These are phyloP conservation scores for Gloeopeniophorella convolvens DNA, from an alignment of 768 basidiomycete species.

Conservation along the genomic window DNA sequence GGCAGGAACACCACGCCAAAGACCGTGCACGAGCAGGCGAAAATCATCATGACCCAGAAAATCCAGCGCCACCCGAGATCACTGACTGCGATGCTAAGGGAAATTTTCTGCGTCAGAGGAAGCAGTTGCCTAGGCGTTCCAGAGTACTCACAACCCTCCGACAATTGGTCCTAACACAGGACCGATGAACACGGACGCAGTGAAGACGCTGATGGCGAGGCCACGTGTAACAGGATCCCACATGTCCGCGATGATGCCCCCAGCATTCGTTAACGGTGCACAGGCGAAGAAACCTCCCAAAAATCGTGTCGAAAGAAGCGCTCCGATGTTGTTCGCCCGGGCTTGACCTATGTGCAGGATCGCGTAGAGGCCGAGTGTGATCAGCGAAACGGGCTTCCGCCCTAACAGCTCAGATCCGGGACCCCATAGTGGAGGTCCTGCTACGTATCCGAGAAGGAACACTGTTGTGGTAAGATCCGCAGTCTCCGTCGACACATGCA, in stretches of 20 bases:
- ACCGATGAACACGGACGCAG: slow-evolving; percentile 19
- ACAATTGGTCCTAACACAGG: slow-evolving; percentile 23
- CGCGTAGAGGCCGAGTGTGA: neutral
- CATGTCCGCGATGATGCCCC: slow-evolving; percentile 23
- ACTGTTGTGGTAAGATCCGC: slow-evolving; percentile 17
- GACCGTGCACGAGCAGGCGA: slow-evolving; percentile 15
- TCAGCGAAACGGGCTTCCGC: slow-evolving; percentile 1
- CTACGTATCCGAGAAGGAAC: slow-evolving; percentile 20
- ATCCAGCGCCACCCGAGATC: slow-evolving; percentile 23
- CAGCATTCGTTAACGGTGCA: slow-evolving; percentile 19
- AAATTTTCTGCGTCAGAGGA: neutral
- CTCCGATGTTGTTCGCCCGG: slow-evolving; percentile 5
- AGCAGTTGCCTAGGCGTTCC: neutral
- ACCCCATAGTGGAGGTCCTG: slow-evolving; percentile 18
- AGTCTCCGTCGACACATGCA: slow-evolving; percentile 19
- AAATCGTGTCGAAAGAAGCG: slow-evolving; percentile 19
- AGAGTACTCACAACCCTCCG: slow-evolving; percentile 14
- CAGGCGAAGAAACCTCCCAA: slow-evolving; percentile 22
- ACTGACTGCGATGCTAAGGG: neutral
- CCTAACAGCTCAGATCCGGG: slow-evolving; percentile 15
- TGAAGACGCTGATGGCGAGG: slow-evolving; percentile 19
- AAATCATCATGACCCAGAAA: slow-evolving; percentile 24
- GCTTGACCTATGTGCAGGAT: slow-evolving; percentile 1
- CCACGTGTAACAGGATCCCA: slow-evolving; percentile 20
- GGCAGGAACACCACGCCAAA: slow-evolving; percentile 19